phyloP scores from a whole-genome alignment of 805 yeast species.

The Jamesozyma spencerorum region DNA sequence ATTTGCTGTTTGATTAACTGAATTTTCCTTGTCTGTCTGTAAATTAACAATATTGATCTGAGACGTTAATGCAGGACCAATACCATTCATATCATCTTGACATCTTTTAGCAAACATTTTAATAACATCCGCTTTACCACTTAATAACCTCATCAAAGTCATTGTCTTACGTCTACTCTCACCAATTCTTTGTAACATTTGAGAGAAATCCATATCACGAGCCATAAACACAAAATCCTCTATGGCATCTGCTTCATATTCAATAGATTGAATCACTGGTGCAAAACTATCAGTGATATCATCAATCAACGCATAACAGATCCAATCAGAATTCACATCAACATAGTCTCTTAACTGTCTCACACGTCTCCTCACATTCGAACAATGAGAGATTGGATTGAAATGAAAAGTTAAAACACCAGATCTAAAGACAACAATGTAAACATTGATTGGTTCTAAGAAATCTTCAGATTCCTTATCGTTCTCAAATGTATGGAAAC shows the following conservation, averaged over 20 bases:
- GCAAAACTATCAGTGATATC: constrained; percentile 81
- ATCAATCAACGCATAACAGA: constrained; percentile 74
- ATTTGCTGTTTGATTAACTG: constrained; percentile 1
- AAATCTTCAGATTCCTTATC: constrained; percentile 74
- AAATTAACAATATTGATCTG: constrained; percentile 33
- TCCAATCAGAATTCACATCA: constrained; percentile 71
- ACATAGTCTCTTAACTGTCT: constrained; percentile 71
- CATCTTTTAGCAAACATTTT: constrained; percentile 94
- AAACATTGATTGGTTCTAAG: constrained; percentile 69
- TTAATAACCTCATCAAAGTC: constrained; percentile 80
- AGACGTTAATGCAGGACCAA: constrained; percentile 35
- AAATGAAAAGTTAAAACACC: constrained; percentile 66
- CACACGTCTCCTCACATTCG: constrained; percentile 73
- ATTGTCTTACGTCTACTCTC: constrained; percentile 84
- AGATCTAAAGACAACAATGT: constrained; percentile 60
- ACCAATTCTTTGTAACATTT: constrained; percentile 75
- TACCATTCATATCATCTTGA: constrained; percentile 51
- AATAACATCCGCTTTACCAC: constrained; percentile 94
- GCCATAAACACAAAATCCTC: constrained; percentile 76
- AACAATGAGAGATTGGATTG: constrained; percentile 57
- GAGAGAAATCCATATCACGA: constrained; percentile 61
- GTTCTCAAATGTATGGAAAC: constrained; percentile 92
- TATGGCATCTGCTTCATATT: constrained; percentile 72
- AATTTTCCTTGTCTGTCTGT: constrained; percentile 10
- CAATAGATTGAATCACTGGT: constrained; percentile 68